A percentile compares a stretch with the other conserved stretches of the same genome.
Evolutionary conservation across 257 asterid genomes (phyloP).

Genomic region (Apocynum venetum): DNA sequence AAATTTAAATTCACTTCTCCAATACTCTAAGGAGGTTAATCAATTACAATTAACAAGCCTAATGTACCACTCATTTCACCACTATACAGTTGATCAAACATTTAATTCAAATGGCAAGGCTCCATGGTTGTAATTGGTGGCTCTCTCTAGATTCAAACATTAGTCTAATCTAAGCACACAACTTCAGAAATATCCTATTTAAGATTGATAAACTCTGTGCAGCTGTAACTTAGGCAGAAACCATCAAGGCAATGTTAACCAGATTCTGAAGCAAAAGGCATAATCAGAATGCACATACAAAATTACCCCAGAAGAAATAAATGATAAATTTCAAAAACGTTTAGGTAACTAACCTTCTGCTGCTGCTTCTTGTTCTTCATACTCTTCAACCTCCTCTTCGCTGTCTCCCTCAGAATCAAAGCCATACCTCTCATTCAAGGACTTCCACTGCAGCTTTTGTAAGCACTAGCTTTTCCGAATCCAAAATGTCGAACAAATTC

Average conservation of each 20-base stretch:
- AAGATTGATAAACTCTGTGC: neutral
- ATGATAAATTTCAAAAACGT: neutral
- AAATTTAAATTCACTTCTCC: neutral
- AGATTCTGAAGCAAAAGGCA: neutral
- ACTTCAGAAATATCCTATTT: neutral
- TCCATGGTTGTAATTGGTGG: neutral
- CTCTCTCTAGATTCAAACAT: neutral
- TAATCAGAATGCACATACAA: neutral
- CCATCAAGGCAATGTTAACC: neutral
- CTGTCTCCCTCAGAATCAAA: constrained; percentile 29
- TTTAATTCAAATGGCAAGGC: neutral
- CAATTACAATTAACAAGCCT: neutral
- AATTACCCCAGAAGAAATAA: neutral
- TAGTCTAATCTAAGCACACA: neutral
- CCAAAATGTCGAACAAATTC: constrained; percentile 84
- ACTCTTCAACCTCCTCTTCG: constrained; percentile 45
- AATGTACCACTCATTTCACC: neutral
- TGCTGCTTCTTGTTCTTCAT: constrained; percentile 28
- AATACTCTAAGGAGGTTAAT: neutral
- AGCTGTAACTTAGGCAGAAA: neutral
- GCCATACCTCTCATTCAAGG: constrained; percentile 83
- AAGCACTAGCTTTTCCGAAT: constrained; percentile 69
- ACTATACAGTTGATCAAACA: neutral
- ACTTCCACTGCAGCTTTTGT: constrained; percentile 72
- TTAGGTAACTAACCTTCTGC: constrained; percentile 44